Percentiles rank a stretch among this genome's conserved stretches.
Evolutionary conservation across 2,329 filamentous ascomycete genomes (phyloP).

Genomic region (Geosmithia flava): DNA sequence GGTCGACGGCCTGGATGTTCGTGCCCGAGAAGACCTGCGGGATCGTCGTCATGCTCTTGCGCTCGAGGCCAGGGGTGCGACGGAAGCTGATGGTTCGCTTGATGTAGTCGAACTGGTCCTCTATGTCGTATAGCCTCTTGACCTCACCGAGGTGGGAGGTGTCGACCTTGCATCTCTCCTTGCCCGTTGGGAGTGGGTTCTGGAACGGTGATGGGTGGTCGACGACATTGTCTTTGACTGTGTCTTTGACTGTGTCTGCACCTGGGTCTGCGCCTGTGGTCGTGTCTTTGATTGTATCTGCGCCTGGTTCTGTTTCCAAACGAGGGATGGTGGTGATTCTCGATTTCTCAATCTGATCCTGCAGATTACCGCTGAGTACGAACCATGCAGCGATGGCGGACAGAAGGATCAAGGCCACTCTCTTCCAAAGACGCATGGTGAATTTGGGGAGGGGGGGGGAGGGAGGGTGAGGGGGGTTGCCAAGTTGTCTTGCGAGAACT

Average conservation of each 20-base stretch:
- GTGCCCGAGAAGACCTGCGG: conserved; percentile 33
- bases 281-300: no score
- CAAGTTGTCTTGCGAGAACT: no score
- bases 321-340: background rate
- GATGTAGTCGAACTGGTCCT: conserved; percentile 40
- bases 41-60: conserved; percentile 37
- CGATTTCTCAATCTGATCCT: background rate
- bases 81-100: conserved; percentile 41
- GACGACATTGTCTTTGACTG: no score
- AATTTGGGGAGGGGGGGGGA: no score
- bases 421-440: background rate
- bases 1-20: conserved; percentile 33
- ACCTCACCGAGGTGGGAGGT: conserved; percentile 29
- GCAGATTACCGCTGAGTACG: background rate
- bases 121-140: conserved; percentile 32
- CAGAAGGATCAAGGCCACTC: background rate
- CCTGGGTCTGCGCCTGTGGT: no score
- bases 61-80: conserved; percentile 30
- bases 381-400: background rate
- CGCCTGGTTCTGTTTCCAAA: background rate
- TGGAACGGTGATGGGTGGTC: no score
- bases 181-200: background rate
- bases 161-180: conserved; percentile 30
- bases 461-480: no score
- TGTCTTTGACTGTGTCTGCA: no score